Evolutionary conservation across 495 filamentous ascomycete genomes (phyloP).

Genomic region (Aspergillus baeticus): DNA sequence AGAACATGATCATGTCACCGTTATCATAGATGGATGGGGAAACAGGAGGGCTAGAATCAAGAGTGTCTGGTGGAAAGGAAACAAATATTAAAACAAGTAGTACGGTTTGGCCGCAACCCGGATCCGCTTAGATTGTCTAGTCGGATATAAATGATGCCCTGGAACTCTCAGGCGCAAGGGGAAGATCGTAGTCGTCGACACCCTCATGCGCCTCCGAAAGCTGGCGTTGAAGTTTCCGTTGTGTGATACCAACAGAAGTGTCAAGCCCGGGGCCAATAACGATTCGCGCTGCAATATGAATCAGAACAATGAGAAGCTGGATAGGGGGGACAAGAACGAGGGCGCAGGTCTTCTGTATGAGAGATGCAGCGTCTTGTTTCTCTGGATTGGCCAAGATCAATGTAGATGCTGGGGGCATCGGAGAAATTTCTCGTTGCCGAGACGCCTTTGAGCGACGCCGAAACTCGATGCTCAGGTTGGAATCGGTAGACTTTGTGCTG

Average conservation of each 20-base stretch:
- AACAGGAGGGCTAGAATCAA: not conserved
- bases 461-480: slow-evolving; percentile 45
- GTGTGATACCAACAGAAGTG: slow-evolving; percentile 17
- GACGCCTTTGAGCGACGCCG: slow-evolving; percentile 53
- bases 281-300: slow-evolving; percentile 75
- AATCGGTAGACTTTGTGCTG: slow-evolving; percentile 1
- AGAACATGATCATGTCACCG: slow-evolving; percentile 14
- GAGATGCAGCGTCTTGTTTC: slow-evolving; percentile 59
- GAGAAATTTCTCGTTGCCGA: slow-evolving; percentile 62
- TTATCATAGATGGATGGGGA: slow-evolving; percentile 18
- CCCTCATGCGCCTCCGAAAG: slow-evolving; percentile 16
- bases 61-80: not conserved
- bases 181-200: slow-evolving; percentile 45
- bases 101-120: too few species aligned
- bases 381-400: slow-evolving; percentile 51
- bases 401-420: slow-evolving; percentile 65
- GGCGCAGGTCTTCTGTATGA: slow-evolving; percentile 73
- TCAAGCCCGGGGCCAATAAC: slow-evolving; percentile 50
- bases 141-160: slow-evolving; percentile 26
- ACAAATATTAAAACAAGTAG: not conserved
- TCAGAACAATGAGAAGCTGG: slow-evolving; percentile 71
- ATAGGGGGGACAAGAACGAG: slow-evolving; percentile 73
- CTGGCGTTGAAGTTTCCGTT: slow-evolving; percentile 21
- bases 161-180: slow-evolving; percentile 34
- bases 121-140: slow-evolving; percentile 14